Evolutionary conservation across 225 moss, liverwort and hornwort species (phyloP), one percentile per base, ranked within the genome.

Genomic region (Polytrichum formosum): DNA sequence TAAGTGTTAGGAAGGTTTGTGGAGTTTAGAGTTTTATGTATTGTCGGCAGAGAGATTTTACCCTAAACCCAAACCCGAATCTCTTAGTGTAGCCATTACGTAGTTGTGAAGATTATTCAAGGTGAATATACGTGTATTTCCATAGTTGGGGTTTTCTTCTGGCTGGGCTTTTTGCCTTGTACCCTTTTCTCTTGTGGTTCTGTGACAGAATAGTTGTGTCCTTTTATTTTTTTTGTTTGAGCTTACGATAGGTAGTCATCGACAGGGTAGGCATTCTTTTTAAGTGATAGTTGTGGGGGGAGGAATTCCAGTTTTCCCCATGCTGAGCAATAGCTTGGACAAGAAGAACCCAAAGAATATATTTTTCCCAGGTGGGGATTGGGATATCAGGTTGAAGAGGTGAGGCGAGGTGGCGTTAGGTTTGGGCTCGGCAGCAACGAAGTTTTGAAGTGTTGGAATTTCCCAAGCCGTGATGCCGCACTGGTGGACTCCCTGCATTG

Each of bases 401-500:
- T 58, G 23, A 58, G n/a, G n/a, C 20, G n/a, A 18, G 18, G 58
- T 20, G 5, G 1, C 26, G 26, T 26, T 26, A 58, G 35, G 6
- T 56, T 56, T 56, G 56, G 56, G 56, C 56, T 56, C 56, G 56
- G 56, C 56, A 5, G 63, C 25, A 17, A 30, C 18, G 22, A 66
- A 20, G 1, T 46, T 67, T 18, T 23, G 1, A 56, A 67, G 64
- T 66, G 46, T 56, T 27, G 2, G 37, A 63, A 33, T 37, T 61
- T 22, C 25, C 33, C 28, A 19, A 64, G 22, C 21, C 81, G 79
- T 72, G 77, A 87, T 87, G 87, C 87, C 87, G 79, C 87, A 87
- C 81, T 87, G 87, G 87, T 87, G 87, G 84, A 87, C 87, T 26
- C 87, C 87, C 54, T 87, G 87, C 63, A 70, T 84, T 20, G 84